Conservation (phyloP, 306 rosid species). For the Mimosa bimucronata region DNA sequence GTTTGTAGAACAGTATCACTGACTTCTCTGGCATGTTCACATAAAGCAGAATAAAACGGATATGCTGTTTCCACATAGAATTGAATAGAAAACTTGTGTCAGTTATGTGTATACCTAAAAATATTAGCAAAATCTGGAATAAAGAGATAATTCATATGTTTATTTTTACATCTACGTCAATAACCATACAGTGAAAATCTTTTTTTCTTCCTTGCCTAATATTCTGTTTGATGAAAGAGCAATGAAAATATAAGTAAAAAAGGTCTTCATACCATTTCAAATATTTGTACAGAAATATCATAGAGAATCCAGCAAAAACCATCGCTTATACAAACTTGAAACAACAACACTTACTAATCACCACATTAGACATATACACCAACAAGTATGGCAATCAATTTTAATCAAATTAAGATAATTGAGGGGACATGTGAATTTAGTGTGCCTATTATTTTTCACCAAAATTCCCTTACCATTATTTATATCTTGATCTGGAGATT, state of each 20-base stretch:
- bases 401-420: too few relatives aligned
- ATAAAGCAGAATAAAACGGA: too few relatives aligned
- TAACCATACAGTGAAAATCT: background rate
- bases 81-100: slow-evolving; percentile 7
- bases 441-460: slow-evolving; percentile 6
- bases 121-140: too few relatives aligned
- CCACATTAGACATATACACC: background rate
- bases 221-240: background rate
- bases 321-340: background rate
- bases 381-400: background rate
- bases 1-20: too few relatives aligned
- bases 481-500: too few relatives aligned
- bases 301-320: background rate
- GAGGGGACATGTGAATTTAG: slow-evolving; percentile 20
- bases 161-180: background rate
- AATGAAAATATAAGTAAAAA: background rate
- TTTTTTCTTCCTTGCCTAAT: background rate
- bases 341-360: background rate
- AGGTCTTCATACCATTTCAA: background rate
- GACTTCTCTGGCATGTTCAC: too few relatives aligned
- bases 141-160: too few relatives aligned
- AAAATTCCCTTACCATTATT: slow-evolving; percentile 68
- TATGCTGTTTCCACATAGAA: too few relatives aligned
- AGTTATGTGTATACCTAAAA: too few relatives aligned
- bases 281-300: background rate